Evolutionary conservation across 495 filamentous ascomycete species (phyloP), one percentile per base, ranked within the genome.

Genomic region (Xylaria intraflava): DNA sequence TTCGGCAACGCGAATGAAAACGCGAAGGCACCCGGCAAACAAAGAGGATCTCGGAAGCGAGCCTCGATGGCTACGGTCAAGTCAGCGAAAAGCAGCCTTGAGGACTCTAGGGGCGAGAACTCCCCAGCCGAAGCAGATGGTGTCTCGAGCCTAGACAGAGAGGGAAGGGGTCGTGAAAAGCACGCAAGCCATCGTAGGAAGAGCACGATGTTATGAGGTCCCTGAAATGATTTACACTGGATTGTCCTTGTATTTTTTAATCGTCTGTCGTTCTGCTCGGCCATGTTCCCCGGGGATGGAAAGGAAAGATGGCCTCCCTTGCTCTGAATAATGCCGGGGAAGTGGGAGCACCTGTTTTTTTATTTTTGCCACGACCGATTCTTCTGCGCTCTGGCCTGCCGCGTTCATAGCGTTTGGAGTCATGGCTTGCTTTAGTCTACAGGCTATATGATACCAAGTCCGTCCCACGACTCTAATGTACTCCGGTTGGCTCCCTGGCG

Each of bases 201-300:
- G 65, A 82, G 77, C 59, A 81, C 77, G 76, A 79, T 82, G 79
- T 57, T 80, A 68, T 82, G 76, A 80, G 46, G 33, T 43, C 26
- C 7, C 17, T 11, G 38, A 40, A 10, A 12, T 10, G 1, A 36
- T 19, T n/a, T 36, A 33, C 24, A 33, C 22, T 41, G 27, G 27
- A 4, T 9, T 23, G 33, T 19, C 22, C 19, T 52, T 44, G 2
- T 24, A 33, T 53, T 56, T 57, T 49, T 30, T 48, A 31, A 42
- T 48, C 20, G n/a, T 17, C 23, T 40, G 17, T 46, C 26, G 12
- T 55, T 47, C 27, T 23, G 24, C 35, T 26, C 16, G 35, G 44
- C 30, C 35, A 39, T 54, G 58, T 61, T 27, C 46, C 56, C 53
- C 26, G 29, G 38, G 31, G 14, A 24, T 3, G 23, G 29, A n/a